A percentile compares a stretch with the other conserved stretches of the same genome.
Evolutionary conservation across 2,329 filamentous ascomycete species (phyloP).

Genomic region (Alternaria viburni): DNA sequence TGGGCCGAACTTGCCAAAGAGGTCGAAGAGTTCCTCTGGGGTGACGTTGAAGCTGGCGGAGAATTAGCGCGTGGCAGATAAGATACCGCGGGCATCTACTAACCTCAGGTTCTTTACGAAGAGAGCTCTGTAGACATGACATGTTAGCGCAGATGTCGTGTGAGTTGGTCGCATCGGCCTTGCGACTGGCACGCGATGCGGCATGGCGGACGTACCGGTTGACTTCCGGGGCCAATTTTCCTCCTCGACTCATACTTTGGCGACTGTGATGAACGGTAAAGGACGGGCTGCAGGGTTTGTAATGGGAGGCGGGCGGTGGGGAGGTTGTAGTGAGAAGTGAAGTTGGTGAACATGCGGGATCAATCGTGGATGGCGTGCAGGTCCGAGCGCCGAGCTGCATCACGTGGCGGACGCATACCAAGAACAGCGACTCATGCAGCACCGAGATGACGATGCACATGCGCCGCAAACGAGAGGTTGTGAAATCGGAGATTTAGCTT

Average conservation of each 20-base stretch:
- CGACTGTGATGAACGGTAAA: constrained; percentile 29
- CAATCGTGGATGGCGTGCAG: constrained; percentile 9
- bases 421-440: constrained; percentile 4
- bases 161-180: constrained; percentile 28
- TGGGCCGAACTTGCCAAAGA: constrained; percentile 96
- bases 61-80: constrained; percentile 17
- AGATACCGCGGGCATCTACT: neutral
- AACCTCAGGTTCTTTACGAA: constrained; percentile 99
- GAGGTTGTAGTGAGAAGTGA: constrained; percentile 6
- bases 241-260: constrained; percentile 89
- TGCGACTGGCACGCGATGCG: constrained; percentile 22
- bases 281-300: constrained; percentile 31
- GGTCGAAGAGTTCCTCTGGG: constrained; percentile 95
- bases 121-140: constrained; percentile 74
- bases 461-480: neutral
- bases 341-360: constrained; percentile 16
- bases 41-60: constrained; percentile 90
- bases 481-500: neutral
- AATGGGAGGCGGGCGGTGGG: constrained; percentile 13
- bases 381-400: constrained; percentile 7
- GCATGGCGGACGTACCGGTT: constrained; percentile 74
- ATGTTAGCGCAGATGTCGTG: constrained; percentile 43
- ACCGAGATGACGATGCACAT: constrained; percentile 5
- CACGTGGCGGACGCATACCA: constrained; percentile 7
- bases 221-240: constrained; percentile 99